A percentile compares a stretch with the other conserved stretches of the same genome.
phyloP scores from a whole-genome alignment of 129 eudicot species.

The Chrysanthemum makinoi region DNA sequence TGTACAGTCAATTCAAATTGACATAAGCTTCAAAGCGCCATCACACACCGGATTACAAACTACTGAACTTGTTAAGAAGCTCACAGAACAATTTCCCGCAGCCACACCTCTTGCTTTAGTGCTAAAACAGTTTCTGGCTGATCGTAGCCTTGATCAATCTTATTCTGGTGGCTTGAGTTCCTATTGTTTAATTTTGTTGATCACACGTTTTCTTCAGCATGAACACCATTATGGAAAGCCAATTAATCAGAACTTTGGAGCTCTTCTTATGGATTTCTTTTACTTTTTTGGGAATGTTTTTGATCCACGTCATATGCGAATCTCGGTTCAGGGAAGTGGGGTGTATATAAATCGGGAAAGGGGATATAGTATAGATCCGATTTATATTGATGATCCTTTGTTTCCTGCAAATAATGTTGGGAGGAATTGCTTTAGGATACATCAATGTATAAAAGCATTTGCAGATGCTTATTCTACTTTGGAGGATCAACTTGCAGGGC shows the following conservation, averaged over 20 bases:
- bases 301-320: slow-evolving; percentile 94
- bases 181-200: slow-evolving; percentile 73
- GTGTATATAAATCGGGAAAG: slow-evolving; percentile 80
- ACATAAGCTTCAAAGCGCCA: slow-evolving; percentile 87
- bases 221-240: slow-evolving; percentile 86
- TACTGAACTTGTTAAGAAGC: slow-evolving; percentile 84
- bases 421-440: slow-evolving; percentile 87
- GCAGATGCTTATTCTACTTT: slow-evolving; percentile 39
- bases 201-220: slow-evolving; percentile 92
- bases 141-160: slow-evolving; percentile 89
- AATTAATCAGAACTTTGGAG: slow-evolving; percentile 77
- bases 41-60: slow-evolving; percentile 98
- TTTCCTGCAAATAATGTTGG: slow-evolving; percentile 91
- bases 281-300: slow-evolving; percentile 95
- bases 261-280: slow-evolving; percentile 87
- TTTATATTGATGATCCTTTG: slow-evolving; percentile 90
- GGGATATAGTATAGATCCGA: slow-evolving; percentile 94
- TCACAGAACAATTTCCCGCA: slow-evolving; percentile 90
- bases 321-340: slow-evolving; percentile 89
- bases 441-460: slow-evolving; percentile 95
- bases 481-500: slow-evolving; percentile 45
- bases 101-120: slow-evolving; percentile 82
- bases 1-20: slow-evolving; percentile 70
- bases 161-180: slow-evolving; percentile 98
- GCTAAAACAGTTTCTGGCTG: slow-evolving; percentile 84